phyloP scores from a whole-genome alignment of 805 yeast genomes.

The Candida khao-thaluensis region DNA sequence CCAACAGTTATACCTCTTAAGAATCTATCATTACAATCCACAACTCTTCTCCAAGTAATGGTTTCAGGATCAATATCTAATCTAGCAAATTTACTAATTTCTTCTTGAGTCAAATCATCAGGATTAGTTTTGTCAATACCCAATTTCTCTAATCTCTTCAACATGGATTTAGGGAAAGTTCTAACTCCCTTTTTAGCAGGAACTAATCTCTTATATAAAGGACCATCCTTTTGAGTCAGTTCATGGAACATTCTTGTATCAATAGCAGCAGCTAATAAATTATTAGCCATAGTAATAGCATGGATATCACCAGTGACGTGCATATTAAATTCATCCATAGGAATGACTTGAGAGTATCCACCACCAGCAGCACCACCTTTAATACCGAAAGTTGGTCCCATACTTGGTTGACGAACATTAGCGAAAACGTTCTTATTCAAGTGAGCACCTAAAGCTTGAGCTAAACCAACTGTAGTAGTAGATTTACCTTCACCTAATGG shows the following conservation, averaged over 20 bases:
- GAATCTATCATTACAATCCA: constrained; percentile 80
- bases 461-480: constrained; percentile 93
- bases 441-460: constrained; percentile 96
- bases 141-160: constrained; percentile 62
- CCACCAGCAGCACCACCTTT: constrained; percentile 99
- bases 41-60: constrained; percentile 81
- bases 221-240: constrained; percentile 63
- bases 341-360: constrained; percentile 95
- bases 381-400: constrained; percentile 99
- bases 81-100: constrained; percentile 61
- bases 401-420: constrained; percentile 94
- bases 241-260: constrained; percentile 98
- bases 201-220: constrained; percentile 71
- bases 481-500: constrained; percentile 98
- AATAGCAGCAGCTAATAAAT: constrained; percentile 91
- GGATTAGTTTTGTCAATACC: constrained; percentile 73
- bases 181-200: constrained; percentile 73
- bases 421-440: constrained; percentile 82
- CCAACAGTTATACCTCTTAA: constrained; percentile 77
- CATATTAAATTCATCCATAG: constrained; percentile 98
- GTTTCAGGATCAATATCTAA: constrained; percentile 76
- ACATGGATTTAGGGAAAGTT: constrained; percentile 66
- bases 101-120: constrained; percentile 69
- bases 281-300: constrained; percentile 92
- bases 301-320: constrained; percentile 97